These are phyloP conservation scores for Coprinopsis sp. DNA, from an alignment of 768 basidiomycete species.

Conservation along the genomic window DNA sequence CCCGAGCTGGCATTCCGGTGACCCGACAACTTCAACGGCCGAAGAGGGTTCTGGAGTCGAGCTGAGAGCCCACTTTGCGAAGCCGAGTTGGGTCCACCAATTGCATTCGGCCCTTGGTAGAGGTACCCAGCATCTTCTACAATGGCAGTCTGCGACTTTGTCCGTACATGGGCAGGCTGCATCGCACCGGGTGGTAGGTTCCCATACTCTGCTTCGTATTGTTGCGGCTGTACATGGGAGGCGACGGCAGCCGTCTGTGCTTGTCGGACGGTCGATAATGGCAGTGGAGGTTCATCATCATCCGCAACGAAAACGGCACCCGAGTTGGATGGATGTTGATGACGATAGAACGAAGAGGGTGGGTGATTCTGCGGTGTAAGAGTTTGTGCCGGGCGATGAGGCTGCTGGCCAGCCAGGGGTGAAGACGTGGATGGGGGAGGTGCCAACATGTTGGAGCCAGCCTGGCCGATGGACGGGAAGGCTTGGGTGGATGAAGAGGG, in stretches of 20 bases:
- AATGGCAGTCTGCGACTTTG: slow-evolving; percentile 79
- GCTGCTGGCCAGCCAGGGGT: not conserved
- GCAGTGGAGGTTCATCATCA: slow-evolving; percentile 45
- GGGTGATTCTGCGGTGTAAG: not conserved
- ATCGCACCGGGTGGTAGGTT: slow-evolving; percentile 58
- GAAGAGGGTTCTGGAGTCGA: slow-evolving; percentile 18
- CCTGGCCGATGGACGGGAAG: slow-evolving; percentile 60
- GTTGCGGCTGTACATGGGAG: slow-evolving; percentile 4
- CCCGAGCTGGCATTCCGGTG: slow-evolving; percentile 1
- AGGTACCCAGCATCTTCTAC: slow-evolving; percentile 57
- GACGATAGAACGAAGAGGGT: not conserved
- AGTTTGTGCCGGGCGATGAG: not conserved
- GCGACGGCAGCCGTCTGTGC: not conserved
- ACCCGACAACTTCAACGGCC: slow-evolving; percentile 4
- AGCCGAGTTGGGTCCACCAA: slow-evolving; percentile 15
- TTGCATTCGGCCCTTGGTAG: slow-evolving; percentile 9
- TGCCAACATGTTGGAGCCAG: slow-evolving; percentile 19
- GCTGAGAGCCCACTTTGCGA: slow-evolving; percentile 13
- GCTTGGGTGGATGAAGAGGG: slow-evolving; percentile 51
- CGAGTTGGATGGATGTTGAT: not conserved
- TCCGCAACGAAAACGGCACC: slow-evolving; percentile 23
- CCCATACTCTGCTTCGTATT: slow-evolving; percentile 25
- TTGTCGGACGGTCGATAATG: slow-evolving; percentile 23
- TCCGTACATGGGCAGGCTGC: slow-evolving; percentile 63
- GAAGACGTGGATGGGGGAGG: slow-evolving; percentile 7